Base-by-base conservation (phyloP, 805 yeast genomes). In the Candida suzukii region DNA sequence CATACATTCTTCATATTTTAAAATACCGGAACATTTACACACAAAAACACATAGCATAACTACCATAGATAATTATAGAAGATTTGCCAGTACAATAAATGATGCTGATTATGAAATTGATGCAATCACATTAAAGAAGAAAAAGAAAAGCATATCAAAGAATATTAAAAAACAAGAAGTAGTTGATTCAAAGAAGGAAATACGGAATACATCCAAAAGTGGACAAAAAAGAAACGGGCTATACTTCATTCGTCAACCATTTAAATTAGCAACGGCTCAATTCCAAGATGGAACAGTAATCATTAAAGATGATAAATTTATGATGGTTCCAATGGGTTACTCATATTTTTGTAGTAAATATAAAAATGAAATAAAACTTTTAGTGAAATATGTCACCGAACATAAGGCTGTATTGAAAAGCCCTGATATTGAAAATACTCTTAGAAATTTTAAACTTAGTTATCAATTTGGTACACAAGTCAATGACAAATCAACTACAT, bases 91-190 rank as follows among this genome's bases (percentile, higher is more conserved):
- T 24, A 34, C 37, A 3, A 19, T 34, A 12, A 16, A 34, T 16
- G 25, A 22, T 13, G 12, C 24, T 35, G 37, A 13, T 5, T 35
- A 35, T 12, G 44, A 43, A 9, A 35, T 43, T 14, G 41, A 43
- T 31, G n/a, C 35, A 19, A 37, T 41, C 13, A 37, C 46, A 6
- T 21, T 20, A 24, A 32, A 16, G 4, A 32, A 32, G 35, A 21
- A 29, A 16, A 38, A 35, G 41, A 46, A 35, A 21, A 30, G 20
- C 26, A 17, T n/a, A 19, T 40, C 34, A 10, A 16, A 17, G 14
- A 18, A 35, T 33, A 25, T 14, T 17, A 10, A 9, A 36, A 35
- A 35, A 4, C 17, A 12, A 19, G n/a, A 24, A 24, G 10, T 10
- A 24, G 25, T 24, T 7, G 25, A 8, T 7, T 8, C 25, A 10